Conservation (phyloP, 2,329 filamentous ascomycete genomes). For the Aspergillus novofumigatus region DNA sequence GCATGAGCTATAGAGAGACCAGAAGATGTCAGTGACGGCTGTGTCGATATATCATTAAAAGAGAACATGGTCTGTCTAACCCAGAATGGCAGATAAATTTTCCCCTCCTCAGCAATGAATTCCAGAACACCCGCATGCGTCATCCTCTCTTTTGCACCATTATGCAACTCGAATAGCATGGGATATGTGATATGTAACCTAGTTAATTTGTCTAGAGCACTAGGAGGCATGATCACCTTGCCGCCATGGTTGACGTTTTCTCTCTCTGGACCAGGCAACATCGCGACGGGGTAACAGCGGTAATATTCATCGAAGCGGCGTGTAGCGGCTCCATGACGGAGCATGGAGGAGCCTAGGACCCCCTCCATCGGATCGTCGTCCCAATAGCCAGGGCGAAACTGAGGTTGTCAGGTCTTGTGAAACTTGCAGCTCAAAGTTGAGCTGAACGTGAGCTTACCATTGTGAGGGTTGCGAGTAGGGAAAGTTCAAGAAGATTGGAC, state of each 20-base stretch:
- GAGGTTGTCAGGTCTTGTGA: constrained; percentile 13
- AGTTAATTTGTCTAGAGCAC: constrained; percentile 93
- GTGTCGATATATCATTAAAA: neutral
- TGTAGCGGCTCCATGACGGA: constrained; percentile 46
- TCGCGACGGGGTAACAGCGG: constrained; percentile 90
- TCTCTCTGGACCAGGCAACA: constrained; percentile 87
- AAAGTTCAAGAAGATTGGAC: neutral
- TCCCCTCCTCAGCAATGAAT: constrained; percentile 95
- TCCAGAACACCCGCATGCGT: constrained; percentile 95
- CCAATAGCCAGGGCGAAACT: constrained; percentile 49
- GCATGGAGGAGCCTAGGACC: constrained; percentile 52
- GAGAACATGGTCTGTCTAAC: constrained; percentile 44
- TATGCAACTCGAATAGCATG: constrained; percentile 92
- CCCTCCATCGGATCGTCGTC: constrained; percentile 50
- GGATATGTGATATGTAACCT: constrained; percentile 95
- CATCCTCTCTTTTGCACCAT: constrained; percentile 72
- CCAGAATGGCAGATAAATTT: constrained; percentile 95
- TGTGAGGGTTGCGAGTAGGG: neutral
- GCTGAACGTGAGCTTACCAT: constrained; percentile 22
- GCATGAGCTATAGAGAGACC: constrained; percentile 68
- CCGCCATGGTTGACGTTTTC: constrained; percentile 91
- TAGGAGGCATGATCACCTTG: constrained; percentile 96
- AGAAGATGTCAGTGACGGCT: constrained; percentile 3
- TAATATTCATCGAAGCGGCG: constrained; percentile 98
- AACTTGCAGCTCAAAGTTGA: neutral